Evolutionary conservation across 495 filamentous ascomycete species (phyloP), one percentile per base, ranked within the genome.

Genomic region (Penicillium angulare): DNA sequence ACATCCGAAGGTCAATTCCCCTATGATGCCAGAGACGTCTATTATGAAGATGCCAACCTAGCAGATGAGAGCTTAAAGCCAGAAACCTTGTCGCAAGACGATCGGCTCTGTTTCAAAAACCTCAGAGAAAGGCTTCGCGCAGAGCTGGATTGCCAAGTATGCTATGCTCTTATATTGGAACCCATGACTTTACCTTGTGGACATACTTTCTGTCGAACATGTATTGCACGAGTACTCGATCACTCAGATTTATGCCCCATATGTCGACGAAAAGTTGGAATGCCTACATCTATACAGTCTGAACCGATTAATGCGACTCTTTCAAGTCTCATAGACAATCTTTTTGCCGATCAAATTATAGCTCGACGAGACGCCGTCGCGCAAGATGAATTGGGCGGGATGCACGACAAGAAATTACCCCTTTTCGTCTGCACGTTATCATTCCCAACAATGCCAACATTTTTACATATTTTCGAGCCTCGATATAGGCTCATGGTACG

Each of bases 401-500:
- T 76, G 10, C 74, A 72, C 9, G 85, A 83, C 13, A 76, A 80
- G 23, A 79, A 84, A 23, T 77, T 85, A 10, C 83, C 91, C 1
- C 69, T 97, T 2, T 95, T 96, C 54, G 78, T 95, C 39, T 92
- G 87, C 67, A 87, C 89, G 3, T 68, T 92, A 3, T 80, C 87
- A 0, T 92, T 90, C 52, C 92, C 92, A 10, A 75, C 75, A 0
- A 89, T 92, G 82, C 90, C 88, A 1, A 90, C 86, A 1, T 91
- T 90, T 55, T 70, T 97, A 0, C 87, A 92, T 61, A 79, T 97
- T n/a, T 96, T 95, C 64, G 92, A 97, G 64, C 88, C 90, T 18
- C 81, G 89, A 9, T 96, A 96, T 65, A 83, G 89, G 3, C 77
- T 95, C 7, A 92, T 96, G 89, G 86, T 96, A 17, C 81, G 85